Percentiles rank a stretch among this genome's conserved stretches.
These are phyloP conservation scores for Pisolithus thermaeus DNA, from an alignment of 1,284 basidiomycete species.

Conservation along the genomic window DNA sequence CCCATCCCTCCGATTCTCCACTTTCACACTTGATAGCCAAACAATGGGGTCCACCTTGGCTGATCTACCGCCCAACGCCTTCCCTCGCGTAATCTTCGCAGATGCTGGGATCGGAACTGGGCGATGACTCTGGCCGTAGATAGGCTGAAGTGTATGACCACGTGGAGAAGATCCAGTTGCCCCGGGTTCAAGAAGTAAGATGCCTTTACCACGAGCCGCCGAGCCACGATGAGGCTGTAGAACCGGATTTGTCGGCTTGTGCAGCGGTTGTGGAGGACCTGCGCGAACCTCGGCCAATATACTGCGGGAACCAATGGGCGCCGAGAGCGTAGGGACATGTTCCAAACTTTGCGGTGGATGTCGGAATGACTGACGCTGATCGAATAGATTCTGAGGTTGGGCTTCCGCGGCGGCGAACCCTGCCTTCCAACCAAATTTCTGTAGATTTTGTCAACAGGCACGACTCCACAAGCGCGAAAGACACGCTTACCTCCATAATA, in stretches of 20 bases:
- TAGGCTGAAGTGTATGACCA: constrained; percentile 3
- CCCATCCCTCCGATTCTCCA: constrained; percentile 43
- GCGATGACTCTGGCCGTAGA: constrained; percentile 13
- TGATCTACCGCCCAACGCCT: constrained; percentile 49
- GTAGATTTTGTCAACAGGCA: neutral
- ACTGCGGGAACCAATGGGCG: constrained; percentile 57
- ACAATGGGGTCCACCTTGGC: constrained; percentile 56
- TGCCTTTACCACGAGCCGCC: constrained; percentile 30
- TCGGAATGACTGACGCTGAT: constrained; percentile 39
- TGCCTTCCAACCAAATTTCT: constrained; percentile 42
- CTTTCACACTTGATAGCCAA: constrained; percentile 69
- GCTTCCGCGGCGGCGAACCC: constrained; percentile 11
- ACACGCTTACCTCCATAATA: constrained; percentile 50
- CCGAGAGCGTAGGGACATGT: constrained; percentile 45
- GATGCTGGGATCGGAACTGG: constrained; percentile 20
- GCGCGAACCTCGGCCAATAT: constrained; percentile 69
- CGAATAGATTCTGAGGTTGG: constrained; percentile 24
- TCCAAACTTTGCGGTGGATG: constrained; percentile 37
- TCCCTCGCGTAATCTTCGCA: constrained; percentile 49
- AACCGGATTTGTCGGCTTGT: constrained; percentile 29
- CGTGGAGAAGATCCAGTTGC: constrained; percentile 12
- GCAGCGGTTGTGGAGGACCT: constrained; percentile 33
- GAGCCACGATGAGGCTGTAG: constrained; percentile 31
- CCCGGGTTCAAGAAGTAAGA: constrained; percentile 19
- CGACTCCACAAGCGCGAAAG: neutral